Evolutionary conservation across 345 rosid species (phyloP), one percentile per base, ranked within the genome.

Genomic region (Noccaea caerulescens): DNA sequence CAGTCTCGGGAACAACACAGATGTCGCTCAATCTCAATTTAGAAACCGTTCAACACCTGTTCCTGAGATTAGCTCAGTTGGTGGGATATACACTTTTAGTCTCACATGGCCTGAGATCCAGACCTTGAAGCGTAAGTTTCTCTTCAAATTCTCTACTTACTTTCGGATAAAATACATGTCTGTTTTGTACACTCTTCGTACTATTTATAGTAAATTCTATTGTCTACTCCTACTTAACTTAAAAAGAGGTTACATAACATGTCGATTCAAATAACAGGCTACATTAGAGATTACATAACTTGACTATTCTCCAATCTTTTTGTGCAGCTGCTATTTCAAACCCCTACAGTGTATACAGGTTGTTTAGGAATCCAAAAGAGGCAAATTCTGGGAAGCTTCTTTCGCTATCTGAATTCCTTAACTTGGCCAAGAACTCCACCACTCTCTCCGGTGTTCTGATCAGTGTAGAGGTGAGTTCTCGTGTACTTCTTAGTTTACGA

Each of bases 391-490:
- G 96, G 66, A 81, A 68, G 1, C 78, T 89, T 56, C 18, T 85
- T 30, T 72, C 81, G 0, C 76, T 94, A 68, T 66, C 84, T 10
- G 89, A 86, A 1, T 94, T 94, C 79, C 78, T 94, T 45, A 78
- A 39, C 39, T 36, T 89, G 88, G 85, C 95, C 30, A 89, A 78
- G 69, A 86, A 77, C 51, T 33, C 87, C 47, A 81, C 71, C 75
- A 79, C 97, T 60, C 84, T 94, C 71, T 75, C 86, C 6, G 93
- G 97, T 55, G 83, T 91, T 80, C 81, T 89, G 80, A 85, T 94
- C 73, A 72, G 84, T 77, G 84, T 91, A 55, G 97, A 91, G 93
- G 99, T 94, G 69, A 79, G 84, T 78, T 72, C 57, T 74, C 13
- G 6, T 71, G 27, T 54, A 44, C 41, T 57, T 18, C 56, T 44